These are phyloP conservation scores for Xylariaceae sp. DNA, from an alignment of 2,329 filamentous ascomycete species.

Conservation along the genomic window DNA sequence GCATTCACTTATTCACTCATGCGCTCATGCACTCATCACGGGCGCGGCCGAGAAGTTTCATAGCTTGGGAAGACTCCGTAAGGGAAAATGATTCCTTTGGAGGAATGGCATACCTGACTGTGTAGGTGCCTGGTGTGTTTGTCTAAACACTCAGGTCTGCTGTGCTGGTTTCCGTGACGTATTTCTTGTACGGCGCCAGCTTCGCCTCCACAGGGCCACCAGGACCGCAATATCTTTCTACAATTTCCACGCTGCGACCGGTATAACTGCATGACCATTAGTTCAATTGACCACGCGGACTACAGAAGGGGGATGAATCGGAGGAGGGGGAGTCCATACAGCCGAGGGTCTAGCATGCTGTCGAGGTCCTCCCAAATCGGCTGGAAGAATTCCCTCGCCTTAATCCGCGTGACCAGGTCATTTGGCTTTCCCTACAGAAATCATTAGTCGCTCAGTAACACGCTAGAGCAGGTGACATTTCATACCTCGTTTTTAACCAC, in stretches of 20 bases:
- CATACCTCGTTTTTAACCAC: slow-evolving; percentile 46
- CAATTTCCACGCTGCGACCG: slow-evolving; percentile 41
- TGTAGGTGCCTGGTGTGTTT: background rate
- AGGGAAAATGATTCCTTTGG: background rate
- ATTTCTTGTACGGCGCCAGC: slow-evolving; percentile 34
- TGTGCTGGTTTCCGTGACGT: slow-evolving; percentile 33
- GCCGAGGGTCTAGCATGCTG: slow-evolving; percentile 56
- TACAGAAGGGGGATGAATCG: slow-evolving; percentile 22
- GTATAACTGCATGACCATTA: slow-evolving; percentile 30
- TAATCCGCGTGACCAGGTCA: slow-evolving; percentile 75
- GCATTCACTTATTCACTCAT: background rate
- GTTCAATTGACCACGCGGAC: background rate
- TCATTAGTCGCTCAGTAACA: background rate
- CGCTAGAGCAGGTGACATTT: background rate
- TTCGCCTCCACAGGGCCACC: slow-evolving; percentile 37
- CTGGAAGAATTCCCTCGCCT: slow-evolving; percentile 65
- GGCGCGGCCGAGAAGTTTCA: background rate
- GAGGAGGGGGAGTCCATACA: slow-evolving; percentile 28
- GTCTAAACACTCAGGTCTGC: slow-evolving; percentile 36
- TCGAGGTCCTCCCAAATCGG: slow-evolving; percentile 66
- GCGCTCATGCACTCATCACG: background rate
- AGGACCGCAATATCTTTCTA: slow-evolving; percentile 40
- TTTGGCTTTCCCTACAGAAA: slow-evolving; percentile 57
- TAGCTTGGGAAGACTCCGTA: background rate
- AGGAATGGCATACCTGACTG: background rate